Evolutionary conservation across 371 early-diverging fungal species (phyloP).

Genomic region (Mucor irregularis): DNA sequence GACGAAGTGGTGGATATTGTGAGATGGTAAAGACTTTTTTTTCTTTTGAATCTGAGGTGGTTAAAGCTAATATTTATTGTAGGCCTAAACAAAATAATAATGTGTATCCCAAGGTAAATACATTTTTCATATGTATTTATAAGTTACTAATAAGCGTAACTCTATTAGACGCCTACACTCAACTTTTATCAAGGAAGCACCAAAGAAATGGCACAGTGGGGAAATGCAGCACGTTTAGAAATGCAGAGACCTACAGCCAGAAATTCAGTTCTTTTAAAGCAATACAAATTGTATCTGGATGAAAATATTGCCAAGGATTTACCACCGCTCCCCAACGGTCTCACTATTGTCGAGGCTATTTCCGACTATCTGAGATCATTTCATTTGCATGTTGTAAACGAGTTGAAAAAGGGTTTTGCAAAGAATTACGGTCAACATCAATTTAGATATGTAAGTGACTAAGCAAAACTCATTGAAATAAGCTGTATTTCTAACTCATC

Average conservation of each 20-base stretch:
- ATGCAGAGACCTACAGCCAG: slow-evolving; percentile 30
- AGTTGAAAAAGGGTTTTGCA: slow-evolving; percentile 46
- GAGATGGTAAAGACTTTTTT: slow-evolving; percentile 51
- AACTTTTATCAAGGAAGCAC: slow-evolving; percentile 50
- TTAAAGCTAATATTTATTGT: not conserved
- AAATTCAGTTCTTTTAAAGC: slow-evolving; percentile 40
- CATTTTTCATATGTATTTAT: not conserved
- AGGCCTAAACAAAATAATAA: slow-evolving; percentile 62
- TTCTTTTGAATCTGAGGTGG: not conserved
- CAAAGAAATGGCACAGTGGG: slow-evolving; percentile 47
- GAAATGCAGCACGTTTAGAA: slow-evolving; percentile 26
- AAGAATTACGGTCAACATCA: slow-evolving; percentile 44
- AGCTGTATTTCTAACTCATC: not conserved
- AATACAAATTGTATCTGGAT: slow-evolving; percentile 51
- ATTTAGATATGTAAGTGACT: slow-evolving; percentile 34
- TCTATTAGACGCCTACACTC: slow-evolving; percentile 42
- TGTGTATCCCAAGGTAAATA: slow-evolving; percentile 58
- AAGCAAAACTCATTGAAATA: not conserved
- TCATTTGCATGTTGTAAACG: slow-evolving; percentile 39
- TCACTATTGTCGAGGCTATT: slow-evolving; percentile 47
- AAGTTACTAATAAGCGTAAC: not conserved
- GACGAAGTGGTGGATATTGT: slow-evolving; percentile 63
- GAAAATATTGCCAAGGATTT: slow-evolving; percentile 38
- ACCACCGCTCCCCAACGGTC: slow-evolving; percentile 40
- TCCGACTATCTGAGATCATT: slow-evolving; percentile 47